A percentile compares a stretch with the other conserved stretches of the same genome.
These are phyloP conservation scores for Globisporangium splendens DNA, from an alignment of 352 stramenopile genomes.

Conservation along the genomic window DNA sequence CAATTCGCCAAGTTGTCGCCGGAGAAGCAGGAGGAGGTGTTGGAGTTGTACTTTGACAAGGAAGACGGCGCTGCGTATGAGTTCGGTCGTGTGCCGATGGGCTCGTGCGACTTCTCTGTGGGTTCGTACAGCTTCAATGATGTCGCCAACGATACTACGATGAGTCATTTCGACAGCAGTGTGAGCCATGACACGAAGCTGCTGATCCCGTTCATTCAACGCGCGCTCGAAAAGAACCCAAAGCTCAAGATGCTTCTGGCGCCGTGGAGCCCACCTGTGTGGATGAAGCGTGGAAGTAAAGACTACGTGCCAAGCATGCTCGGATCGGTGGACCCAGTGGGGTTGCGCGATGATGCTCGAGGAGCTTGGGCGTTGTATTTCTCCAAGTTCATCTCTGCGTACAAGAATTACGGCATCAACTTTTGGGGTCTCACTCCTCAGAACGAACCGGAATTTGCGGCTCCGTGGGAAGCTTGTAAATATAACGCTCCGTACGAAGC, in stretches of 20 bases:
- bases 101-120: too few relatives aligned
- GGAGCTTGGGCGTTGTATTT: slow-evolving; percentile 89
- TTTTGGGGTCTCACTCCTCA: slow-evolving; percentile 90
- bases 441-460: slow-evolving; percentile 85
- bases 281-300: slow-evolving; percentile 65
- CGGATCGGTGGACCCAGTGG: slow-evolving; percentile 46
- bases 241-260: slow-evolving; percentile 83
- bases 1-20: too few relatives aligned
- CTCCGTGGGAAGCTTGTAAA: slow-evolving; percentile 68
- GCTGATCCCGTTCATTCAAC: too few relatives aligned
- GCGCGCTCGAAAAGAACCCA: too few relatives aligned
- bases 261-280: slow-evolving; percentile 86
- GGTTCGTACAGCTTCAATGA: slow-evolving; percentile 91
- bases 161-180: slow-evolving; percentile 77
- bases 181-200: slow-evolving; percentile 70
- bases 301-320: slow-evolving; percentile 65
- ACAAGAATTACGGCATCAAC: slow-evolving; percentile 75
- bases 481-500: slow-evolving; percentile 55
- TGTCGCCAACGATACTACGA: slow-evolving; percentile 54
- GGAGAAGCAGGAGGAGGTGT: too few relatives aligned
- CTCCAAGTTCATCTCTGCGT: slow-evolving; percentile 90
- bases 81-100: too few relatives aligned
- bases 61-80: too few relatives aligned
- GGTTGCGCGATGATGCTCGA: slow-evolving; percentile 46
- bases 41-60: too few relatives aligned